phyloP scores from a whole-genome alignment of 2,329 filamentous ascomycete species.

The Trichoderma arundinaceum region DNA sequence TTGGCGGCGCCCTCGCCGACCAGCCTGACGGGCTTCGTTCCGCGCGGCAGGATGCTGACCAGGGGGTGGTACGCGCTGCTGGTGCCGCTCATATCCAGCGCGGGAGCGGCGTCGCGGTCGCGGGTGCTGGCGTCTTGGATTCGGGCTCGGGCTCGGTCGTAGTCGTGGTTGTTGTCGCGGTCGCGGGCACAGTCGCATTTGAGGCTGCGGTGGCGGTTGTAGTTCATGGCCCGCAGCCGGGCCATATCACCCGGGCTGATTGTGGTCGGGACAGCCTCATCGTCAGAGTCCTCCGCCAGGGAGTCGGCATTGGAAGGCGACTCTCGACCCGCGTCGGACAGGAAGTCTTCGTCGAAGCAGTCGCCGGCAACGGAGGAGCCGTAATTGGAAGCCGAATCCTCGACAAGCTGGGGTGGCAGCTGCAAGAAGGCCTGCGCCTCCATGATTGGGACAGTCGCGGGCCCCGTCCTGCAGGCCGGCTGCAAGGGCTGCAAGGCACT shows the following conservation, averaged over 20 bases:
- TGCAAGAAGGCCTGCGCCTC: constrained; percentile 35
- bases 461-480: constrained; percentile 35
- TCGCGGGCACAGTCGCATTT: neutral
- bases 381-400: constrained; percentile 36
- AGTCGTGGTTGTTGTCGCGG: neutral
- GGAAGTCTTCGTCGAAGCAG: constrained; percentile 32
- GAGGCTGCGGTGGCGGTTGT: constrained; percentile 15
- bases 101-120: neutral
- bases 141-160: neutral
- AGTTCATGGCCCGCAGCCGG: constrained; percentile 35
- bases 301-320: constrained; percentile 32
- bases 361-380: constrained; percentile 34
- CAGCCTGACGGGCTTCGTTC: constrained; percentile 47
- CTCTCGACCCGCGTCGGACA: constrained; percentile 31
- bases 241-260: constrained; percentile 37
- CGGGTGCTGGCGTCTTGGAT: constrained; percentile 4
- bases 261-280: constrained; percentile 34
- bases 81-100: constrained; percentile 19
- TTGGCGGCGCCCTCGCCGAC: constrained; percentile 78
- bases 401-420: constrained; percentile 34
- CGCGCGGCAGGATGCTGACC: constrained; percentile 44
- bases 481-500: constrained; percentile 34
- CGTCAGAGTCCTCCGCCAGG: constrained; percentile 29
- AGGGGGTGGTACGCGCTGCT: constrained; percentile 13
- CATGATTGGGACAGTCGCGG: constrained; percentile 39